A percentile compares a stretch with the other conserved stretches of the same genome.
These are phyloP conservation scores for Phyllostachys edulis DNA, from an alignment of 176 grass and related monocot species.

Conservation along the genomic window DNA sequence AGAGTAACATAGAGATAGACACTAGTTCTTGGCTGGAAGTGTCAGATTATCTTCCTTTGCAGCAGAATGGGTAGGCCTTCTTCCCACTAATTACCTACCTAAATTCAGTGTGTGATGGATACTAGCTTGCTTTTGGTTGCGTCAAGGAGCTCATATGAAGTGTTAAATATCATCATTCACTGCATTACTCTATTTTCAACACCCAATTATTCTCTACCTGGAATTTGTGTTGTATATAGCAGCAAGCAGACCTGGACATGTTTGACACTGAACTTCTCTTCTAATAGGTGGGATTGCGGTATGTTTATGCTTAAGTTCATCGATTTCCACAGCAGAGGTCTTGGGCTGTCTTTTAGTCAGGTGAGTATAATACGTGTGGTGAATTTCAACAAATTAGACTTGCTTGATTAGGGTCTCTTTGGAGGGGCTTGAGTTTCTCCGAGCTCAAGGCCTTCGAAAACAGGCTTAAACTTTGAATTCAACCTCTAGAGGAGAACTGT, in stretches of 20 bases:
- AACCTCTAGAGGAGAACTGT: background rate
- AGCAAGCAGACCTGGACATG: background rate
- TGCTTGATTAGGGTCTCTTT: slow-evolving; percentile 1
- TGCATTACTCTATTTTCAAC: slow-evolving; percentile 3
- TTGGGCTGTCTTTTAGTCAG: slow-evolving; percentile 58
- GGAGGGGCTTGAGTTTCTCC: background rate
- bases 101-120: slow-evolving; percentile 10
- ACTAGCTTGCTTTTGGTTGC: background rate
- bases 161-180: slow-evolving; percentile 14
- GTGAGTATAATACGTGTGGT: slow-evolving; percentile 31
- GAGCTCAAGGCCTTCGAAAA: background rate
- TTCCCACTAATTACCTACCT: slow-evolving; percentile 4
- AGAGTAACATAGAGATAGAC: slow-evolving; percentile 59
- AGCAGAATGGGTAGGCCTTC: slow-evolving; percentile 61
- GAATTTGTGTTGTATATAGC: background rate
- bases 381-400: slow-evolving; percentile 9
- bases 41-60: slow-evolving; percentile 36
- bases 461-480: background rate
- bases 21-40: slow-evolving; percentile 41
- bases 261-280: slow-evolving; percentile 21
- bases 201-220: background rate
- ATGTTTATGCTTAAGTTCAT: slow-evolving; percentile 95
- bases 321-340: slow-evolving; percentile 72
- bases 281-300: slow-evolving; percentile 77
- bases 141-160: slow-evolving; percentile 5